These are phyloP conservation scores for Alternaria sp. DNA, from an alignment of 2,329 filamentous ascomycete genomes.

Conservation along the genomic window DNA sequence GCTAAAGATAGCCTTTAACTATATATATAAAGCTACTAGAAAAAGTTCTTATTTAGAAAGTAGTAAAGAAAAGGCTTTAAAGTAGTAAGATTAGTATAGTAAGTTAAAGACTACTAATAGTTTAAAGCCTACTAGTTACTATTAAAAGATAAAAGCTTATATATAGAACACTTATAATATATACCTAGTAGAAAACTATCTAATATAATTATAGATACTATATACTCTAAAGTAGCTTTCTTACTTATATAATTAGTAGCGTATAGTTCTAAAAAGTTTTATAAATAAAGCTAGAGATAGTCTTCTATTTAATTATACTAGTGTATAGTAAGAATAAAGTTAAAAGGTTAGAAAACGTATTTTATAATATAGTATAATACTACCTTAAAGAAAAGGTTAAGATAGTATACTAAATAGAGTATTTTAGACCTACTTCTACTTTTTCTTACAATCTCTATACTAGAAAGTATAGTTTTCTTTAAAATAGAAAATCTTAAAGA, in stretches of 20 bases:
- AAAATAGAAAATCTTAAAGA: conserved; percentile 3
- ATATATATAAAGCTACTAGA: not conserved
- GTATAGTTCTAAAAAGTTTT: conserved; percentile 9
- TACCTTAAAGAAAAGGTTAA: conserved; percentile 13
- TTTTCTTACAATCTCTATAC: conserved; percentile 11
- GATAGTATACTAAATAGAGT: conserved; percentile 17
- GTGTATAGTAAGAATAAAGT: conserved; percentile 10
- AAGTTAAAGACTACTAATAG: not conserved
- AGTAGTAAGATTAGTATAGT: conserved; percentile 6
- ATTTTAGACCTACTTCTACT: not conserved
- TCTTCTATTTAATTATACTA: conserved; percentile 10
- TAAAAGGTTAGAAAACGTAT: conserved; percentile 1
- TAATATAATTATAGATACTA: conserved; percentile 6
- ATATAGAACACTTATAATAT: conserved; percentile 16
- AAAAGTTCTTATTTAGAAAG: not conserved
- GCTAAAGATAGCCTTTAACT: conserved; percentile 1
- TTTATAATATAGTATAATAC: conserved; percentile 5
- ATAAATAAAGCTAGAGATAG: conserved; percentile 3
- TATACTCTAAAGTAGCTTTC: conserved; percentile 10
- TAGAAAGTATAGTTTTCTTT: conserved; percentile 6
- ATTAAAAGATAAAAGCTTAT: not conserved
- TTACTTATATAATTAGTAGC: not conserved
- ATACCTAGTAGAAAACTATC: conserved; percentile 11
- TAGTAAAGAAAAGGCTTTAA: not conserved
- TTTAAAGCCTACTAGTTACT: conserved; percentile 3